Evolutionary conservation across 192 early-diverging fungal species (phyloP).

Genomic region (Helicostylum pulchrum): DNA sequence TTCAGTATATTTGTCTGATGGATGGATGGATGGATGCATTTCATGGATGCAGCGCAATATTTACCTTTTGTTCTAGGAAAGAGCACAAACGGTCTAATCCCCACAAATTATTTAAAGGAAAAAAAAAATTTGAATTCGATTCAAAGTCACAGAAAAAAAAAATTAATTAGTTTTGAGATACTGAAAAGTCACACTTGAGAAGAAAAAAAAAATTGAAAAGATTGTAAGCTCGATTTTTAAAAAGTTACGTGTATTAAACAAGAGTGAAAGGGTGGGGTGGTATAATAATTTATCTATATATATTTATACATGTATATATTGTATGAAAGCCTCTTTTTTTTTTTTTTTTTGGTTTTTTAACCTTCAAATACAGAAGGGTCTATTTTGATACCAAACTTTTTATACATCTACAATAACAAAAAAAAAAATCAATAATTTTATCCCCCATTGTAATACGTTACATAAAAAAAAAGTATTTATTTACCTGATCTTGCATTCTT

Average conservation of each 20-base stretch:
- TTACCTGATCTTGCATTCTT: slow-evolving; percentile 53
- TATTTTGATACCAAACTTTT: slow-evolving; percentile 74
- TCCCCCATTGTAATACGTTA: background rate
- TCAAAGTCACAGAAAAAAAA: background rate
- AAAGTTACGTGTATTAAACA: too few species aligned
- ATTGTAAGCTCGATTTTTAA: too few species aligned
- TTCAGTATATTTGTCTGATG: slow-evolving; percentile 1
- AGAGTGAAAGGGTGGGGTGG: too few species aligned
- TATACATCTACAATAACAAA: slow-evolving; percentile 46
- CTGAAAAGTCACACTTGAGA: background rate
- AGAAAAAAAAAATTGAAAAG: background rate
- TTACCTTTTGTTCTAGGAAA: slow-evolving; percentile 4
- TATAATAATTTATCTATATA: background rate
- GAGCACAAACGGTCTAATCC: background rate
- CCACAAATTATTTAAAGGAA: background rate
- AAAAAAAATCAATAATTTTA: background rate
- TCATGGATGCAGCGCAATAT: background rate
- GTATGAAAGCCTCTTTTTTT: background rate
- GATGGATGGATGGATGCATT: slow-evolving; percentile 17
- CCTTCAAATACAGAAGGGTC: slow-evolving; percentile 76
- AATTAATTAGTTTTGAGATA: background rate
- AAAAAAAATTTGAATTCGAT: background rate
- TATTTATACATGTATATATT: background rate
- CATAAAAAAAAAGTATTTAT: background rate
- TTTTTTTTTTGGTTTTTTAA: slow-evolving; percentile 28